A percentile compares a stretch with the other conserved stretches of the same genome.
phyloP scores from a whole-genome alignment of 441 rosid genomes.

The Pelargonium citronellum region DNA sequence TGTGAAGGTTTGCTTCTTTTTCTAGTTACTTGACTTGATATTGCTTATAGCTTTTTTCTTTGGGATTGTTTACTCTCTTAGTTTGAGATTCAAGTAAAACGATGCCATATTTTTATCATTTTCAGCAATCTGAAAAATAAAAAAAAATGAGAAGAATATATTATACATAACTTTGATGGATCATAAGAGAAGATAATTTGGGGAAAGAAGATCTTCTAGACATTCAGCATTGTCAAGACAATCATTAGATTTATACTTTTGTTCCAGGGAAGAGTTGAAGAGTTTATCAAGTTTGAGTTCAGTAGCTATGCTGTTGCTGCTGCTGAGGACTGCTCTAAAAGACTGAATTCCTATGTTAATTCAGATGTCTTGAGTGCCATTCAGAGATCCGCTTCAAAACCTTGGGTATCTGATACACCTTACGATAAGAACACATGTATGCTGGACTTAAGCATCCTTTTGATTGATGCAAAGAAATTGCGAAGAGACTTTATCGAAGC shows the following conservation, averaged over 20 bases:
- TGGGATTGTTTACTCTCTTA: neutral
- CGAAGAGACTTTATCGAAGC: slow-evolving; percentile 26
- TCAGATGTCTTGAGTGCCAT: slow-evolving; percentile 36
- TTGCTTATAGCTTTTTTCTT: neutral
- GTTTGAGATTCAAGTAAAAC: neutral
- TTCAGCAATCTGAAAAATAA: no score
- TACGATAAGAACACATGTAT: slow-evolving; percentile 33
- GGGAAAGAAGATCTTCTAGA: neutral
- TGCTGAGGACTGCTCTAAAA: slow-evolving; percentile 39
- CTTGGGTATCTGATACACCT: slow-evolving; percentile 40
- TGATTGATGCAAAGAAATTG: slow-evolving; percentile 33
- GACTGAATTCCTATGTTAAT: slow-evolving; percentile 24
- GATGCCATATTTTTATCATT: neutral
- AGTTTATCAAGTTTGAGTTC: slow-evolving; percentile 31
- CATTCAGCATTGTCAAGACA: neutral
- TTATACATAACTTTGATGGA: neutral
- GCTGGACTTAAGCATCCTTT: slow-evolving; percentile 32
- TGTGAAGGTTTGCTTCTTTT: slow-evolving; percentile 32
- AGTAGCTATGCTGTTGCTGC: slow-evolving; percentile 29
- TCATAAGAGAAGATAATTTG: neutral
- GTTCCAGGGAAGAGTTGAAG: slow-evolving; percentile 41
- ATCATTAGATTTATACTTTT: neutral
- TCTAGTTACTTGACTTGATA: neutral
- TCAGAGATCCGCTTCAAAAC: slow-evolving; percentile 40
- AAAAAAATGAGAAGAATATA: neutral